Evolutionary conservation across 768 basidiomycete genomes (phyloP).

Genomic region (Tulasnella sp.): DNA sequence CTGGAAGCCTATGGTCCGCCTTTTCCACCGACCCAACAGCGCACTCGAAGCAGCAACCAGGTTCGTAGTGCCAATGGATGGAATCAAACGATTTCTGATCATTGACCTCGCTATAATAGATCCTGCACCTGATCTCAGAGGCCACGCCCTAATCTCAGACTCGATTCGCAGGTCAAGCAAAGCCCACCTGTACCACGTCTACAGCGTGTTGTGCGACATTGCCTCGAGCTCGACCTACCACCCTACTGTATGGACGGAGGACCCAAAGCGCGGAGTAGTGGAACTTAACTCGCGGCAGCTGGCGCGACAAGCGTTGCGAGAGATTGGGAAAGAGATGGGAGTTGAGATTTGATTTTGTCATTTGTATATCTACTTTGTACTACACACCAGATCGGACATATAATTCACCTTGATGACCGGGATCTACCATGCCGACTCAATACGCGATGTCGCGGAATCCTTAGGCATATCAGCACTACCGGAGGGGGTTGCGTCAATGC

Average conservation of each 20-base stretch:
- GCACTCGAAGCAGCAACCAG: constrained; percentile 44
- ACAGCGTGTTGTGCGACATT: constrained; percentile 67
- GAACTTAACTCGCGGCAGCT: constrained; percentile 52
- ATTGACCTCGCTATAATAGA: constrained; percentile 19
- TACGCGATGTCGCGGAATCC: constrained; percentile 84
- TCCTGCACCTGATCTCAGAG: constrained; percentile 37
- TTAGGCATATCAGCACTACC: constrained; percentile 64
- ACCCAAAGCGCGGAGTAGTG: constrained; percentile 20
- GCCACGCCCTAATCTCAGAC: constrained; percentile 52
- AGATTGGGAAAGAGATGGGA: constrained; percentile 69
- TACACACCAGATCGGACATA: too few relatives aligned
- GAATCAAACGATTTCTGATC: neutral
- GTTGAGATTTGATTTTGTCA: constrained; percentile 4
- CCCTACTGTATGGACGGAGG: constrained; percentile 53
- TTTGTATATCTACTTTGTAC: too few relatives aligned
- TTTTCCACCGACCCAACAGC: constrained; percentile 53
- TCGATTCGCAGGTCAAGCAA: constrained; percentile 62
- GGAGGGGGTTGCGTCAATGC: constrained; percentile 66
- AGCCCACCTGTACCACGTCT: constrained; percentile 85
- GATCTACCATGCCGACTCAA: constrained; percentile 8
- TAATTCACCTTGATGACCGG: neutral
- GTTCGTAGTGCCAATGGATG: constrained; percentile 31
- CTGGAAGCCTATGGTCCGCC: constrained; percentile 68
- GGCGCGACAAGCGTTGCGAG: constrained; percentile 55
- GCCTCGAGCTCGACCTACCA: constrained; percentile 57